phyloP scores from a whole-genome alignment of 2,329 filamentous ascomycete species.

The Endocalyx cinctus region DNA sequence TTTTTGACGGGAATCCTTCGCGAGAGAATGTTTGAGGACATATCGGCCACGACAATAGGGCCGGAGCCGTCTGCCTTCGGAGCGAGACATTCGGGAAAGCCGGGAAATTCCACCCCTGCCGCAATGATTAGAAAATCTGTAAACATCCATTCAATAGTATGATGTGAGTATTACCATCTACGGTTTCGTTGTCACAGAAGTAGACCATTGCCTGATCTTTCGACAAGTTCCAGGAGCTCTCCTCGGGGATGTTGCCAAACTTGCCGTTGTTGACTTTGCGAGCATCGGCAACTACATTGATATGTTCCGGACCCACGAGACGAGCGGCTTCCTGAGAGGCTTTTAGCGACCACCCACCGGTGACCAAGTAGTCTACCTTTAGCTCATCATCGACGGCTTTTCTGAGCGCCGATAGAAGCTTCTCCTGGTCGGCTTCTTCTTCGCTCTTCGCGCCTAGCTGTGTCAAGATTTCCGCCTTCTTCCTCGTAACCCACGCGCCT shows the following conservation, averaged over 20 bases:
- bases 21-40: constrained; percentile 91
- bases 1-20: constrained; percentile 71
- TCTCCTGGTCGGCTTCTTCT: constrained; percentile 48
- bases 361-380: constrained; percentile 84
- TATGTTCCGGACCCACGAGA: constrained; percentile 69
- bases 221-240: constrained; percentile 71
- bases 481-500: constrained; percentile 71
- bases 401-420: constrained; percentile 54
- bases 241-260: constrained; percentile 67
- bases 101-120: constrained; percentile 85
- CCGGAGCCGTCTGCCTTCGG: constrained; percentile 55
- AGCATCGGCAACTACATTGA: constrained; percentile 74
- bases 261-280: constrained; percentile 67
- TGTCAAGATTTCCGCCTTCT: constrained; percentile 54
- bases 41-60: constrained; percentile 81
- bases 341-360: constrained; percentile 87
- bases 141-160: too few species aligned
- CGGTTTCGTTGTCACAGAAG: constrained; percentile 91
- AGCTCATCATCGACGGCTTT: constrained; percentile 65
- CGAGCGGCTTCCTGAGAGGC: constrained; percentile 78
- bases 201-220: constrained; percentile 72
- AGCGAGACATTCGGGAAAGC: constrained; percentile 60
- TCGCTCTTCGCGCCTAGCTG: constrained; percentile 43
- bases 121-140: too few species aligned
- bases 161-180: too few species aligned